Percentiles rank a stretch among this genome's conserved stretches.
These are phyloP conservation scores for Camellia japonica DNA, from an alignment of 148 eudicot species.

Conservation along the genomic window DNA sequence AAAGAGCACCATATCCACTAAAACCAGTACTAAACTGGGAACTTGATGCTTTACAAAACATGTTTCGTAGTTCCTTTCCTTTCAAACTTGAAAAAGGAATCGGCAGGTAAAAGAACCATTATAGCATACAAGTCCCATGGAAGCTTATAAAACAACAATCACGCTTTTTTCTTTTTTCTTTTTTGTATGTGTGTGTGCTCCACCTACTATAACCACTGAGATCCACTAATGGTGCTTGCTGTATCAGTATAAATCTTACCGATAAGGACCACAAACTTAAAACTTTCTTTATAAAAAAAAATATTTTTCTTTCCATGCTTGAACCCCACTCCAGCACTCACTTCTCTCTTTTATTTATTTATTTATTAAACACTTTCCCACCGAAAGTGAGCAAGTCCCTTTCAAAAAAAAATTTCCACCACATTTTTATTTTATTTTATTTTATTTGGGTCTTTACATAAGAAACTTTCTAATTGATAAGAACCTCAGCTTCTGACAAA, in stretches of 20 bases:
- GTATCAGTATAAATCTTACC: not conserved
- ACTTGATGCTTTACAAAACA: conserved; percentile 67
- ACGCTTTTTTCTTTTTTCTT: conserved; percentile 6
- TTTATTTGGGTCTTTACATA: no score
- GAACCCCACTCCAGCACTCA: no score
- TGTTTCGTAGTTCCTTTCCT: conserved; percentile 25
- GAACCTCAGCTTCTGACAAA: no score
- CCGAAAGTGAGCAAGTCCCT: no score
- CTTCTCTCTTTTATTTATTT: no score
- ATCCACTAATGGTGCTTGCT: not conserved
- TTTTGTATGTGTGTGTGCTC: not conserved
- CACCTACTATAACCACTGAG: conserved; percentile 11
- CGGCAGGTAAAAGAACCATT: not conserved
- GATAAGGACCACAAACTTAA: conserved; percentile 23
- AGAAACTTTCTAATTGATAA: no score
- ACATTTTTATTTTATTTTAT: no score
- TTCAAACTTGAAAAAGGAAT: not conserved
- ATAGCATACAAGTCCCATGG: not conserved
- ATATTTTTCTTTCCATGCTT: no score
- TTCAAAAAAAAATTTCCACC: no score
- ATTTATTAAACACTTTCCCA: no score
- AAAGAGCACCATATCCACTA: conserved; percentile 76
- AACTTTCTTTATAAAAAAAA: no score
- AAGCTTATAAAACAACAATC: conserved; percentile 6
- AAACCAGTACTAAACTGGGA: conserved; percentile 54